phyloP scores from a whole-genome alignment of 352 stramenopile genomes.

The Pythium phragmiticola region DNA sequence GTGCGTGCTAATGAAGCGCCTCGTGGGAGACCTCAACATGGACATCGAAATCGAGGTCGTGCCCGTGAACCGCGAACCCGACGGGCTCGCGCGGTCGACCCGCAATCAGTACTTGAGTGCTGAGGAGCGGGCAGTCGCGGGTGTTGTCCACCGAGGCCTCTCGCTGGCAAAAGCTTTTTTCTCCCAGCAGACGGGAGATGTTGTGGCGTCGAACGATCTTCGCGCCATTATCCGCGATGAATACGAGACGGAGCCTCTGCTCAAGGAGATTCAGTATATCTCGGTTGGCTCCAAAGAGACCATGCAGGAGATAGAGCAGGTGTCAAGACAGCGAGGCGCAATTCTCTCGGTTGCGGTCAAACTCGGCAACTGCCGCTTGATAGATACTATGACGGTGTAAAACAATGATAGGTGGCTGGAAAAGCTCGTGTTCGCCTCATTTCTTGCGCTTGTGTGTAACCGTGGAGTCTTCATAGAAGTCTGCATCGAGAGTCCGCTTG shows the following conservation, averaged over 20 bases:
- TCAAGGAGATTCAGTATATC: constrained; percentile 96
- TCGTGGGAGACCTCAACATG: constrained; percentile 97
- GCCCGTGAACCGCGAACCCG: constrained; percentile 91
- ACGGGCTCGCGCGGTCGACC: constrained; percentile 97
- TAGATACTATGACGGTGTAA: constrained; percentile 95
- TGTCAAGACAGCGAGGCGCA: constrained; percentile 61
- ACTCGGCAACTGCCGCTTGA: constrained; percentile 95
- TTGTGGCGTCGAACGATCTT: constrained; percentile 39
- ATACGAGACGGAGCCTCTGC: constrained; percentile 85
- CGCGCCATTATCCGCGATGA: constrained; percentile 43
- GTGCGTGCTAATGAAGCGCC: constrained; percentile 93
- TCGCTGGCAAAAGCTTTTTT: constrained; percentile 49
- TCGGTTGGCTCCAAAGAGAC: constrained; percentile 93
- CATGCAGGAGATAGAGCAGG: constrained; percentile 91
- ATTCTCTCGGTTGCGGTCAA: constrained; percentile 95
- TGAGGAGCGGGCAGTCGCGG: constrained; percentile 86
- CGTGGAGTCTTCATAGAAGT: background rate
- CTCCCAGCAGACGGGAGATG: constrained; percentile 22
- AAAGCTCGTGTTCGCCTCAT: constrained; percentile 7
- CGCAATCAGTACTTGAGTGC: constrained; percentile 97
- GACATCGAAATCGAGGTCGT: constrained; percentile 90
- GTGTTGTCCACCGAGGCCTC: constrained; percentile 88
- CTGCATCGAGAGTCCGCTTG: constrained; percentile 9
- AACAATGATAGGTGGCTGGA: background rate
- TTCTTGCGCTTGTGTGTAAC: constrained; percentile 16